phyloP scores from a whole-genome alignment of 2,329 filamentous ascomycete species.

The Fusarium kyushuense region DNA sequence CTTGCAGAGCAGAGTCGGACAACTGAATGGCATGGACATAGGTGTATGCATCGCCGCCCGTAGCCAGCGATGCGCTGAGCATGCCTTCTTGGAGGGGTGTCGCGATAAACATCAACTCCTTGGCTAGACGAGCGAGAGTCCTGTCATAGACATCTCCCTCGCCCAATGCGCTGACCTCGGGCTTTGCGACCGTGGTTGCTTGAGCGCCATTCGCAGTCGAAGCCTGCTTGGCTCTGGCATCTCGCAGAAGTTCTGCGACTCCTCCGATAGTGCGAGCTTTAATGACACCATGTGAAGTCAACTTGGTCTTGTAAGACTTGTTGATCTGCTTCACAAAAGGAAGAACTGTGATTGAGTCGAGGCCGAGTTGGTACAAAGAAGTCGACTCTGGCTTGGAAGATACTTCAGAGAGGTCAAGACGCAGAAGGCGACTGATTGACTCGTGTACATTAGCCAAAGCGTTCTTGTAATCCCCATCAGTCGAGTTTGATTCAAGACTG shows the following conservation, averaged over 20 bases:
- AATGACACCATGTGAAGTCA: slow-evolving; percentile 16
- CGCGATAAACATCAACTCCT: slow-evolving; percentile 20
- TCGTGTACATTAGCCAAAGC: not conserved
- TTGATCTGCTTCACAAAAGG: slow-evolving; percentile 28
- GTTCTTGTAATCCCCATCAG: not conserved
- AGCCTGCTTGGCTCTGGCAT: not conserved
- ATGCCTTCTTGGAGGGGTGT: slow-evolving; percentile 30
- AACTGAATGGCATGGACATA: slow-evolving; percentile 23
- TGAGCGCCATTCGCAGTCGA: fast-evolving
- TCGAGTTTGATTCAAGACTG: fast-evolving
- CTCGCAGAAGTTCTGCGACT: not conserved
- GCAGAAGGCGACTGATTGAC: not conserved
- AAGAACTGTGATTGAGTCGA: slow-evolving; percentile 24
- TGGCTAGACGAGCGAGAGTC: slow-evolving; percentile 6
- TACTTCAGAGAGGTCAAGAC: not conserved
- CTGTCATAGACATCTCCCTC: not conserved
- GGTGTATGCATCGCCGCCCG: slow-evolving; percentile 13
- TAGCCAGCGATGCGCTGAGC: slow-evolving; percentile 27
- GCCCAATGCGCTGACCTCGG: fast-evolving
- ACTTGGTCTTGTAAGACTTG: slow-evolving; percentile 8
- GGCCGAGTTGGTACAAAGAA: slow-evolving; percentile 16
- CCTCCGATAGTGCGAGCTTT: slow-evolving; percentile 17
- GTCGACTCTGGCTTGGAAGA: slow-evolving; percentile 6
- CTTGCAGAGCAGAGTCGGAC: not conserved
- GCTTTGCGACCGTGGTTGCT: fast-evolving